Percentiles rank a stretch among this genome's conserved stretches.
Conservation (phyloP, 768 basidiomycete species). For the Boletus patriciae region DNA sequence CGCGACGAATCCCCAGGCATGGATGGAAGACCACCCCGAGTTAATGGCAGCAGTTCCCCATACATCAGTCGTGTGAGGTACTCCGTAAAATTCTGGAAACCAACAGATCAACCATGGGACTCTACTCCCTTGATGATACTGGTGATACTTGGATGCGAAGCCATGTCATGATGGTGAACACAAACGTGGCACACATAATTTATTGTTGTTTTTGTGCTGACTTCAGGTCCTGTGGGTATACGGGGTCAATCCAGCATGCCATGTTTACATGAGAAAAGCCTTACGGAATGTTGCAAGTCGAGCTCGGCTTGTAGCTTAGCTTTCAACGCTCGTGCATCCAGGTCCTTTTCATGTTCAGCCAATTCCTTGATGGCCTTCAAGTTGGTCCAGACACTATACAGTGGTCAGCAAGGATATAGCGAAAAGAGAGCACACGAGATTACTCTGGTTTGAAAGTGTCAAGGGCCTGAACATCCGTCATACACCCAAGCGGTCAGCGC, state of each 20-base stretch:
- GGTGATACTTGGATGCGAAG: not conserved
- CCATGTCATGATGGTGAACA: not conserved
- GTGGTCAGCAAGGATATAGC: not conserved
- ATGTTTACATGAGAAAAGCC: not conserved
- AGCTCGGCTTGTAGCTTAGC: not conserved
- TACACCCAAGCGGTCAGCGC: not conserved
- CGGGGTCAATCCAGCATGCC: not conserved
- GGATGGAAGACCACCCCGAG: not conserved
- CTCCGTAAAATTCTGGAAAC: not conserved
- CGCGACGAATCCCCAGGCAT: not conserved
- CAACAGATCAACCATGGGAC: not conserved
- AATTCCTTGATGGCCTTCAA: not conserved
- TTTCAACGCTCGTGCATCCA: not conserved
- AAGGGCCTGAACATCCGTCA: not conserved
- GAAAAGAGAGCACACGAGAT: not conserved
- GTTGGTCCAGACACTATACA: not conserved
- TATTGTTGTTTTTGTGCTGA: not conserved
- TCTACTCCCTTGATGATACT: not conserved
- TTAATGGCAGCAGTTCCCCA: not conserved
- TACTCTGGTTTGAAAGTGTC: constrained; percentile 1
- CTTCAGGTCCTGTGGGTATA: not conserved
- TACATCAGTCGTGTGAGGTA: not conserved
- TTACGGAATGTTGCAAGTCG: not conserved
- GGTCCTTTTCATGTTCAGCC: not conserved
- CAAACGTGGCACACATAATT: not conserved